Conservation (phyloP, 2,329 filamentous ascomycete genomes). For the Graphilbum fragrans region DNA sequence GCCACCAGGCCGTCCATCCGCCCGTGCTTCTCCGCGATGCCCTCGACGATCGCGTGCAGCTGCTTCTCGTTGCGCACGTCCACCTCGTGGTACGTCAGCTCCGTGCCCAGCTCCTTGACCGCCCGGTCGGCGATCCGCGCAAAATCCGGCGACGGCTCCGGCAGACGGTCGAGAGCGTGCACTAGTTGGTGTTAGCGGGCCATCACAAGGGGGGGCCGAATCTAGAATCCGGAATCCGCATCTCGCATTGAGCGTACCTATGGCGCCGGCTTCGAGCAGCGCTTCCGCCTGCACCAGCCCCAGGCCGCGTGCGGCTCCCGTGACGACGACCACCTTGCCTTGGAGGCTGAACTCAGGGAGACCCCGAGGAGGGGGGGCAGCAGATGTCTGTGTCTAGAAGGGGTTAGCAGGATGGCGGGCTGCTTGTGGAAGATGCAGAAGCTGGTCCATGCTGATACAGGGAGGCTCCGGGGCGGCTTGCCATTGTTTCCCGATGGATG, state of each 20-base stretch:
- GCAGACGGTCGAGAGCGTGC: conserved; percentile 53
- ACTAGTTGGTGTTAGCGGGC: conserved; percentile 27
- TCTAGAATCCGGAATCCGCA: too few relatives aligned
- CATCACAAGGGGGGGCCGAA: too few relatives aligned
- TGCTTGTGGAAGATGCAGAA: too few relatives aligned
- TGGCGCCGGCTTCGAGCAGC: conserved; percentile 67
- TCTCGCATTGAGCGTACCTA: conserved; percentile 19
- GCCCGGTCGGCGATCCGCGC: conserved; percentile 51
- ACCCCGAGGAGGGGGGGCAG: not conserved
- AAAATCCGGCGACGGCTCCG: conserved; percentile 46
- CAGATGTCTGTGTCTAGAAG: too few relatives aligned
- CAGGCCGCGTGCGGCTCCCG: conserved; percentile 64
- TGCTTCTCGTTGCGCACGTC: conserved; percentile 63
- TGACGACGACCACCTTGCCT: conserved; percentile 64
- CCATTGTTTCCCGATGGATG: not conserved
- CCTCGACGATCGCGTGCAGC: conserved; percentile 54
- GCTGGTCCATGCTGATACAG: too few relatives aligned
- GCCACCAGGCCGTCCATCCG: conserved; percentile 69
- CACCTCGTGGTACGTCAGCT: conserved; percentile 62
- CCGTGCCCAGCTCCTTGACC: conserved; percentile 49
- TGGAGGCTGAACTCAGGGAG: conserved; percentile 67
- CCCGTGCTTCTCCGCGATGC: conserved; percentile 58
- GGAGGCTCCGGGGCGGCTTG: too few relatives aligned
- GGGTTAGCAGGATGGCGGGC: too few relatives aligned
- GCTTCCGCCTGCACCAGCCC: conserved; percentile 71